Conservation (phyloP, 441 rosid species). For the Cnidoscolus chayamansa region DNA sequence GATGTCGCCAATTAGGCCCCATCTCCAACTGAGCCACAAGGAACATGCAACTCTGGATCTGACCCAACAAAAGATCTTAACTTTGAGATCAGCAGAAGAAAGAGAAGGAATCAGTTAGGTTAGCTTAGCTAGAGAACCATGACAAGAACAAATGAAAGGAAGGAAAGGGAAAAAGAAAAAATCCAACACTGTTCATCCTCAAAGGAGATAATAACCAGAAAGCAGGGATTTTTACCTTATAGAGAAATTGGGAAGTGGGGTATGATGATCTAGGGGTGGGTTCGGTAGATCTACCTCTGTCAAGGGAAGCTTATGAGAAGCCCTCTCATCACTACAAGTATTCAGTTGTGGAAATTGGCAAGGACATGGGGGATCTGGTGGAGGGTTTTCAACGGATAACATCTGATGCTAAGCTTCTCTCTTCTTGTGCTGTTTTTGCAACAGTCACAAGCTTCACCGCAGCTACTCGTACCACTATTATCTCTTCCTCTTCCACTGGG, state of each 20-base stretch:
- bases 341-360: conserved; percentile 43
- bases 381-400: conserved; percentile 81
- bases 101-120: conserved; percentile 19
- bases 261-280: conserved; percentile 31
- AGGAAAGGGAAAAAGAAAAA: neutral
- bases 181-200: conserved; percentile 15
- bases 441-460: conserved; percentile 61
- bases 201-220: conserved; percentile 17
- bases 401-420: conserved; percentile 80
- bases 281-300: conserved; percentile 51
- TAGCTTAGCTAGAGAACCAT: conserved; percentile 22
- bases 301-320: conserved; percentile 41
- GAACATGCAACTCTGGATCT: conserved; percentile 45
- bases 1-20: neutral
- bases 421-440: conserved; percentile 60
- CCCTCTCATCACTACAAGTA: conserved; percentile 40
- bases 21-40: neutral
- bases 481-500: conserved; percentile 29
- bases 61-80: conserved; percentile 32
- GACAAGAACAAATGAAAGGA: conserved; percentile 9
- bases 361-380: conserved; percentile 69
- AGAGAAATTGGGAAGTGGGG: conserved; percentile 65
- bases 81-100: conserved; percentile 19
- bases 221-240: conserved; percentile 56
- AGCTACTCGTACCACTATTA: conserved; percentile 4